Evolutionary conservation across 2,329 filamentous ascomycete species (phyloP).

Genomic region (Eutypella sp.): DNA sequence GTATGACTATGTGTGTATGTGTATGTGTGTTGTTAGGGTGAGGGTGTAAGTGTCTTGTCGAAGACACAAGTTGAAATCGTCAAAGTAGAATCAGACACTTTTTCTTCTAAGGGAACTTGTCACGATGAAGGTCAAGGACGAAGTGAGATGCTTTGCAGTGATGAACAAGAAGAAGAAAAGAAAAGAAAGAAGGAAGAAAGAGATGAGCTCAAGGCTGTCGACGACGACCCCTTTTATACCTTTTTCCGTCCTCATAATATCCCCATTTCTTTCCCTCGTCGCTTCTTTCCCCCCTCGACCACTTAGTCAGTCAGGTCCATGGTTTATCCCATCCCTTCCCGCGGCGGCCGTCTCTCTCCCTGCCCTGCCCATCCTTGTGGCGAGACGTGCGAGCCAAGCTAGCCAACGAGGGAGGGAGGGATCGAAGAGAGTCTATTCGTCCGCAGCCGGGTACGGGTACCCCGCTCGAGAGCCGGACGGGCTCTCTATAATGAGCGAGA

Average conservation of each 20-base stretch:
- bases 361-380: too few relatives aligned
- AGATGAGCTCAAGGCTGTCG: slow-evolving; percentile 36
- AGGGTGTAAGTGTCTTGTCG: slow-evolving; percentile 6
- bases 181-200: slow-evolving; percentile 49
- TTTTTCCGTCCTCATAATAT: slow-evolving; percentile 30
- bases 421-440: slow-evolving; percentile 25
- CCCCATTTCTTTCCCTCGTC: not conserved
- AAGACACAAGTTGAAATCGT: slow-evolving; percentile 14
- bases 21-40: not conserved
- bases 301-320: slow-evolving; percentile 1
- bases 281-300: too few relatives aligned
- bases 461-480: slow-evolving; percentile 31
- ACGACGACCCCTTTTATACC: slow-evolving; percentile 60
- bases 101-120: not conserved
- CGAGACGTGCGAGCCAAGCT: too few relatives aligned
- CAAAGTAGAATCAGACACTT: not conserved
- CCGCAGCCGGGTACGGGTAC: slow-evolving; percentile 26
- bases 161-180: slow-evolving; percentile 28
- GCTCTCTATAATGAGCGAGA: too few relatives aligned
- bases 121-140: not conserved
- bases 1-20: slow-evolving; percentile 1
- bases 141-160: not conserved
- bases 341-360: too few relatives aligned
- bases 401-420: slow-evolving; percentile 19
- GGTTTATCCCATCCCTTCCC: too few relatives aligned